Conservation (phyloP, 371 early-diverging fungal genomes). For the Mortierella sp. region DNA sequence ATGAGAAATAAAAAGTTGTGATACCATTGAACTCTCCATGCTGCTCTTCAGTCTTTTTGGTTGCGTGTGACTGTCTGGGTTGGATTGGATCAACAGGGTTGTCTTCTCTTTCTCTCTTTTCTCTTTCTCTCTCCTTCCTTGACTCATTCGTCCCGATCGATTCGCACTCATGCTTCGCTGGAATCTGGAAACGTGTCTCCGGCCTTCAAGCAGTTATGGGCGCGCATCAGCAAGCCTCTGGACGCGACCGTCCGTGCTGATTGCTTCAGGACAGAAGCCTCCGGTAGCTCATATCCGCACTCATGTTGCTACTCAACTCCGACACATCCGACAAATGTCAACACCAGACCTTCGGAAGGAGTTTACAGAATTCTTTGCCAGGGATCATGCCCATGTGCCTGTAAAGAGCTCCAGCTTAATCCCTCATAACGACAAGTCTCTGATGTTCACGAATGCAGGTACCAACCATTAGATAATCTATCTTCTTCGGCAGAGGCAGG, state of each 20-base stretch:
- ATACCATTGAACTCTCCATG: no score
- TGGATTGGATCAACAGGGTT: no score
- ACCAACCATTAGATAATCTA: no score
- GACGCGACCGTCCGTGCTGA: neutral
- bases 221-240: neutral
- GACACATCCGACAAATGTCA: conserved; percentile 39
- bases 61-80: no score
- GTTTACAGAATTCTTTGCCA: conserved; percentile 52
- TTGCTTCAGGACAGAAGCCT: neutral
- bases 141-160: neutral
- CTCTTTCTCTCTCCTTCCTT: no score
- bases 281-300: neutral
- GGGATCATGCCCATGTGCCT: conserved; percentile 24
- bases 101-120: no score
- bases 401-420: conserved; percentile 62
- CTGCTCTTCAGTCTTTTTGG: no score
- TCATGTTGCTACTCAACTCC: conserved; percentile 8
- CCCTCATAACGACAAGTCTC: conserved; percentile 76
- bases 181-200: conserved; percentile 18
- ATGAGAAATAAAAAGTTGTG: no score
- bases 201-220: conserved; percentile 1
- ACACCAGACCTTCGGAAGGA: conserved; percentile 50
- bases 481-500: no score
- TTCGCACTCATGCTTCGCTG: conserved; percentile 18
- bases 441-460: conserved; percentile 85